These are phyloP conservation scores for Fusarium sp. DNA, from an alignment of 2,329 filamentous ascomycete species.

Conservation along the genomic window DNA sequence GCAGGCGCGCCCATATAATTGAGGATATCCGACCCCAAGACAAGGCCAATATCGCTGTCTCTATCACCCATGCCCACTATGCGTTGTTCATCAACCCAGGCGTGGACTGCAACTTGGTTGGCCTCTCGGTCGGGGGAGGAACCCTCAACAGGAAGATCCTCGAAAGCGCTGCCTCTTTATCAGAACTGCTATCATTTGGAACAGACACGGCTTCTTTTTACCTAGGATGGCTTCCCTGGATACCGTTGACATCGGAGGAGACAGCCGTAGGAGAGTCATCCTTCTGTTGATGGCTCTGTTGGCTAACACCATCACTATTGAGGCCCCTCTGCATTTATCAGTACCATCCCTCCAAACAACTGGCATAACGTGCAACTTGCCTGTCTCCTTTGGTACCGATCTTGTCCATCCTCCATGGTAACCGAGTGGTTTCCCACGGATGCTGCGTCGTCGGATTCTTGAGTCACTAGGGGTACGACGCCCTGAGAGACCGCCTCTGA, in stretches of 20 bases:
- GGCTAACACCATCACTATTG: not conserved
- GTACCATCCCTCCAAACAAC: not conserved
- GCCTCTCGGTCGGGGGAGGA: not conserved
- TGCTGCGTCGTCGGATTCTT: not conserved
- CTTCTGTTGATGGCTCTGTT: not conserved
- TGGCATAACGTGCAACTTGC: not conserved
- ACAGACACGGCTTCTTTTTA: not conserved
- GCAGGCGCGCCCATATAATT: not conserved
- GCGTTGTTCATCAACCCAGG: conserved; percentile 1
- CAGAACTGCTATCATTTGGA: not conserved
- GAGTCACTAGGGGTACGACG: not conserved
- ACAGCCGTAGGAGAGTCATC: not conserved
- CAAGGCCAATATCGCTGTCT: not conserved
- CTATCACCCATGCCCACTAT: not conserved
- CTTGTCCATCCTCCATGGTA: not conserved
- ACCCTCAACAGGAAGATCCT: too few relatives aligned
- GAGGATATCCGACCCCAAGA: not conserved
- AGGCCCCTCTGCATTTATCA: conserved; percentile 9
- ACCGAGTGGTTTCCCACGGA: not conserved
- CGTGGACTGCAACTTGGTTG: not conserved
- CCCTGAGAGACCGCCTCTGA: too few relatives aligned
- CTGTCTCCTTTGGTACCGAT: not conserved
- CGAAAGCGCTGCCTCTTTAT: conserved; percentile 1
- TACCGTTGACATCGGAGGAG: not conserved
- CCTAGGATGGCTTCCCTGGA: conserved; percentile 4